A percentile compares a stretch with the other conserved stretches of the same genome.
These are phyloP conservation scores for Plantago major DNA, from an alignment of 257 asterid genomes.

Conservation along the genomic window DNA sequence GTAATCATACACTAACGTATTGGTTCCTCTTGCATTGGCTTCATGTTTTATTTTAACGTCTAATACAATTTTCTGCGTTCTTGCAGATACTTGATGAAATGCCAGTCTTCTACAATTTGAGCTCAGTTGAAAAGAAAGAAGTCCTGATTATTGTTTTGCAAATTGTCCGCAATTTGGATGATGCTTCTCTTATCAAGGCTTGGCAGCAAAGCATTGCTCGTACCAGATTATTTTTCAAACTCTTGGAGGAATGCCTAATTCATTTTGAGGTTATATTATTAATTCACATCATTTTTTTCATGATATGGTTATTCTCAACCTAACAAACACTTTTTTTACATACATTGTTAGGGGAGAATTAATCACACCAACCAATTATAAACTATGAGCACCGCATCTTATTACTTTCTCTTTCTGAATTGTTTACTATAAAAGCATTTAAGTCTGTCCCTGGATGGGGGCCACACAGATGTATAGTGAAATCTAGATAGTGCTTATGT, in stretches of 20 bases:
- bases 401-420: too few relatives aligned
- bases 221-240: conserved; percentile 94
- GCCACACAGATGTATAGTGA: too few relatives aligned
- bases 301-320: background rate
- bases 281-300: background rate
- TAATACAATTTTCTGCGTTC: conserved; percentile 24
- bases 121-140: conserved; percentile 91
- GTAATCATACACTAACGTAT: too few relatives aligned
- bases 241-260: conserved; percentile 84
- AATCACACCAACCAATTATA: too few relatives aligned
- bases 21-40: conserved; percentile 9
- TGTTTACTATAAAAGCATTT: too few relatives aligned
- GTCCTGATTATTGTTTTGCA: conserved; percentile 73
- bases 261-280: conserved; percentile 78
- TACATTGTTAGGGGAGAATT: too few relatives aligned
- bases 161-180: conserved; percentile 92
- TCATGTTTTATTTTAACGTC: conserved; percentile 17
- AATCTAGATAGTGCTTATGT: too few relatives aligned
- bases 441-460: too few relatives aligned
- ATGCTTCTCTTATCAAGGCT: conserved; percentile 87
- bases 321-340: too few relatives aligned
- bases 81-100: conserved; percentile 94
- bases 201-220: conserved; percentile 99
- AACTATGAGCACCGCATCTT: too few relatives aligned
- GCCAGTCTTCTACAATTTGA: conserved; percentile 98